Evolutionary conservation across 2,329 filamentous ascomycete genomes (phyloP), one percentile per base, ranked within the genome.

Genomic region (Juglanconis juglandina): DNA sequence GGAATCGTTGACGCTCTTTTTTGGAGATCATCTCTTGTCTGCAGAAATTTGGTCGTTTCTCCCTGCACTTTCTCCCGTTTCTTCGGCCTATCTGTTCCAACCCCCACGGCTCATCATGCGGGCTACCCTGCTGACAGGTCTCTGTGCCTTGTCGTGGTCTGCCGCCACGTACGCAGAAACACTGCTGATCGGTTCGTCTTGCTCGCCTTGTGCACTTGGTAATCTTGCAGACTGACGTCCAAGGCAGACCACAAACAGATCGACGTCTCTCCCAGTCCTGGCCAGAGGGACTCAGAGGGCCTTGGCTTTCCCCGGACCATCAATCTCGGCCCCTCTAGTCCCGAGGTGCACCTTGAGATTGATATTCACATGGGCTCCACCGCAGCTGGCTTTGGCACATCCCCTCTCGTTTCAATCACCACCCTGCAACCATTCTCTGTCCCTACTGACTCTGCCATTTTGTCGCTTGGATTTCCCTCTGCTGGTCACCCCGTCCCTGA

Each of bases 31-130:
- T 61, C 48, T 58, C 58, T 63, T 60, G 59, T 48, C 42, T 52
- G 48, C 60, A 63, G 59, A 52, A 55, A 59, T 65, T 65, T 66
- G 56, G 61, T 53, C 60, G 57, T 47, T 59, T 52, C 55, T 53
- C 53, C 57, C 56, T 52, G 56, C 49, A 41, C 35, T 48, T 37
- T 44, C 50, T 54, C 42, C 59, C 24, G 1, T 51, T 39, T 56
- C 46, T 57, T 51, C 49, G 13, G 24, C 10, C 37, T 4, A 34
- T 6, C 14, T 10, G 33, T 30, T 17, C 13, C 6, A 39, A 24
- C 14, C 2, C 44, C 3, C 14, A 11, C 37, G 5, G 11, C 14
- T 59, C 60, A 57, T 10, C 37, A 62, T 62, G 60, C 44, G 50
- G 41, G 37, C 17, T 58, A 47, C 33, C 42, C 7, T 60, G 44